Evolutionary conservation across 2,329 filamentous ascomycete genomes (phyloP).

Genomic region (Fusarium buxicola): DNA sequence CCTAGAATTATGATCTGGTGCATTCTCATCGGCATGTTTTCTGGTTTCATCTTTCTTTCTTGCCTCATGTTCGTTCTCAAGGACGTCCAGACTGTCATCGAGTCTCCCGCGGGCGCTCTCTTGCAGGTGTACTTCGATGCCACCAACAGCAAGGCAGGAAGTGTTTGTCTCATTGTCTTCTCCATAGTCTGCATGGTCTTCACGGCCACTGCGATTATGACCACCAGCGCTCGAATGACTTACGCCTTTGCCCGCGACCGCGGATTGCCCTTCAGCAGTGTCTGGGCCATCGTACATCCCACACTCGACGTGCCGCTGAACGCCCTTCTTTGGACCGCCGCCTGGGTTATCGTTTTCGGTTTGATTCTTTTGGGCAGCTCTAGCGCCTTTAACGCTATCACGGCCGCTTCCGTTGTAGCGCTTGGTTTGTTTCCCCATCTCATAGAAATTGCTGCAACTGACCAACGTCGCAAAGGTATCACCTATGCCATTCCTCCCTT

Average conservation of each 20-base stretch:
- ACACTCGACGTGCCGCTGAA: conserved; percentile 74
- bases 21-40: conserved; percentile 71
- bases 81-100: conserved; percentile 68
- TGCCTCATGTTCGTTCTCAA: conserved; percentile 73
- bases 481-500: conserved; percentile 81
- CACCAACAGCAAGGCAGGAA: conserved; percentile 70
- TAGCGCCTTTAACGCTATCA: conserved; percentile 77
- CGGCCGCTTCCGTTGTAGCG: conserved; percentile 78
- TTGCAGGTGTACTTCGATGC: conserved; percentile 74
- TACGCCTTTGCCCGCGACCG: conserved; percentile 75
- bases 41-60: conserved; percentile 70
- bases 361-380: conserved; percentile 76
- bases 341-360: conserved; percentile 75
- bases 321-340: conserved; percentile 70
- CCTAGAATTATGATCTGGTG: conserved; percentile 76
- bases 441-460: conserved; percentile 40
- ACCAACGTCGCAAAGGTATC: conserved; percentile 51
- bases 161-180: conserved; percentile 74
- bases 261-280: conserved; percentile 71
- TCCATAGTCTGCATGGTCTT: conserved; percentile 74
- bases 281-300: conserved; percentile 72
- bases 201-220: conserved; percentile 72
- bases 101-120: conserved; percentile 67
- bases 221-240: conserved; percentile 73
- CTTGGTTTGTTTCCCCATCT: conserved; percentile 54